Evolutionary conservation across 1,139 yeast genomes (phyloP).

Genomic region (Pichia sp.): DNA sequence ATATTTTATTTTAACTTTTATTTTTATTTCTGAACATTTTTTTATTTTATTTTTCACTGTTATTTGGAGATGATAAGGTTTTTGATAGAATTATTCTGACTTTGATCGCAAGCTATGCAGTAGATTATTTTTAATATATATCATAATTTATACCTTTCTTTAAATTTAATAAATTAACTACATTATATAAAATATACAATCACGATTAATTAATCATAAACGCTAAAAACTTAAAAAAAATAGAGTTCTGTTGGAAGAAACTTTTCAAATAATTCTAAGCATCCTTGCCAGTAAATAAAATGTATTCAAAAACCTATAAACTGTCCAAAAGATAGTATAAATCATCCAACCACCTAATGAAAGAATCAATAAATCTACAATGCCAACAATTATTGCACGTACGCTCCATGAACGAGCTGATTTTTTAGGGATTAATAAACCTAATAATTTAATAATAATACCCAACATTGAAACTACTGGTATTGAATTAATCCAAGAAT

Average conservation of each 20-base stretch:
- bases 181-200: neutral
- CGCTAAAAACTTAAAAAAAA: neutral
- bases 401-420: constrained; percentile 5
- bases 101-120: neutral
- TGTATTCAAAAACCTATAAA: neutral
- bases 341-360: neutral
- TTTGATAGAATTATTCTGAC: neutral
- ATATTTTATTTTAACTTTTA: neutral
- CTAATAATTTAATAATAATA: constrained; percentile 3
- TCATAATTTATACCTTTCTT: neutral
- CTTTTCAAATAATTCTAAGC: neutral
- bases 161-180: neutral
- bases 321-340: neutral
- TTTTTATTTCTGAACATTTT: neutral
- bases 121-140: neutral
- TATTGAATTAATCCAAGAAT: constrained; percentile 3
- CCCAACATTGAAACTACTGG: constrained; percentile 5
- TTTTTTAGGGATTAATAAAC: constrained; percentile 5
- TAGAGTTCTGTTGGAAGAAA: neutral
- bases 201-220: neutral
- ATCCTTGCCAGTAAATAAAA: neutral
- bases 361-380: constrained; percentile 3
- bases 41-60: neutral
- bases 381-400: constrained; percentile 3
- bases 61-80: neutral